These are phyloP conservation scores for Gastrolobium bilobum DNA, from an alignment of 306 rosid species.

Conservation along the genomic window DNA sequence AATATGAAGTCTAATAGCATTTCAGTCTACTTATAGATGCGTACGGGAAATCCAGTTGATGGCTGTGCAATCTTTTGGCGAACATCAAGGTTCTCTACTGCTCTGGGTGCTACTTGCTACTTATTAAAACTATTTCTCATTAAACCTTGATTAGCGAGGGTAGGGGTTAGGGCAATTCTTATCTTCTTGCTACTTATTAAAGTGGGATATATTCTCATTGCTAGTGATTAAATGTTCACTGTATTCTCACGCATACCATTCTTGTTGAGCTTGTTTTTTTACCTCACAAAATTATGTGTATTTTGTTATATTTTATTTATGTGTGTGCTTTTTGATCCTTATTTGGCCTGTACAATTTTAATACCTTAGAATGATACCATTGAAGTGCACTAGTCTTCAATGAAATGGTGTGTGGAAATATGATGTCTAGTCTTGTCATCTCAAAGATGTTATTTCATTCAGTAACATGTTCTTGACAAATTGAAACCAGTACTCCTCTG, in stretches of 20 bases:
- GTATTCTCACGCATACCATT: neutral
- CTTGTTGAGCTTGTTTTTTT: slow-evolving; percentile 7
- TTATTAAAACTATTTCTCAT: neutral
- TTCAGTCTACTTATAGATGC: slow-evolving; percentile 76
- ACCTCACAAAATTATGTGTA: slow-evolving; percentile 2
- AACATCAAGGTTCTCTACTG: slow-evolving; percentile 70
- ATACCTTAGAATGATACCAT: slow-evolving; percentile 24
- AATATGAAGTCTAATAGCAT: slow-evolving; percentile 51
- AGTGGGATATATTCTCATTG: slow-evolving; percentile 33
- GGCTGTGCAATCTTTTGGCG: slow-evolving; percentile 99
- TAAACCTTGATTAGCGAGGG: too few species aligned
- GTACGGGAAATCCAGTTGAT: slow-evolving; percentile 84
- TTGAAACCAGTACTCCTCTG: neutral
- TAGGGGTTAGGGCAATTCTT: too few species aligned
- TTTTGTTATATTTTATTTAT: neutral
- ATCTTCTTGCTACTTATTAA: slow-evolving; percentile 36
- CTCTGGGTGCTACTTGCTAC: slow-evolving; percentile 32
- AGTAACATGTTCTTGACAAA: slow-evolving; percentile 14
- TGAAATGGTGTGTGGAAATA: slow-evolving; percentile 3
- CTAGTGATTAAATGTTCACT: slow-evolving; percentile 13
- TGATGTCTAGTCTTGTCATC: slow-evolving; percentile 39
- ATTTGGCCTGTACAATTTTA: slow-evolving; percentile 36
- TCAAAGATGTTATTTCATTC: neutral
- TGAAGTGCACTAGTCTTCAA: slow-evolving; percentile 17
- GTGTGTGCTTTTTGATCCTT: neutral